Percentiles rank a stretch among this genome's conserved stretches.
Conservation (phyloP, 1,139 yeast genomes). For the Zygotorulaspora mrakii region DNA sequence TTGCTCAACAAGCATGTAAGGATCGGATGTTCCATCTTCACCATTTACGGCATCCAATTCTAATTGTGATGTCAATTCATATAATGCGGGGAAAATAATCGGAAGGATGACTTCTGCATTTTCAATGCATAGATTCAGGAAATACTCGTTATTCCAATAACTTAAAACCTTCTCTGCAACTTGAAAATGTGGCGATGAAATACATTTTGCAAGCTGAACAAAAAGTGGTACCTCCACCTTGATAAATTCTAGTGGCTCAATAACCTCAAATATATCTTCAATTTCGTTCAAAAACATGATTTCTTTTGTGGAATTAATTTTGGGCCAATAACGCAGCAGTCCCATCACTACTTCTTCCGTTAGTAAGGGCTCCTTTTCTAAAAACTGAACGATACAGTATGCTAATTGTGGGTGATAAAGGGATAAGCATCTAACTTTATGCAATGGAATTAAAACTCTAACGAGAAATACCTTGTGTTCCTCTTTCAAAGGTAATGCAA, state of each 20-base stretch:
- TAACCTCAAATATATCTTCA: conserved; percentile 93
- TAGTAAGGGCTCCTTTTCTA: conserved; percentile 86
- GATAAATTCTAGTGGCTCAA: conserved; percentile 88
- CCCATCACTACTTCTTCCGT: conserved; percentile 97
- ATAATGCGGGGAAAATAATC: conserved; percentile 83
- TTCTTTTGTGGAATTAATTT: conserved; percentile 90
- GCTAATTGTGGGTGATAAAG: conserved; percentile 95
- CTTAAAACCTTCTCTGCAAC: conserved; percentile 93
- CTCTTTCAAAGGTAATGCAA: conserved; percentile 93
- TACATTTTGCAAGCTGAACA: conserved; percentile 91
- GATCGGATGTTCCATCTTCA: conserved; percentile 38
- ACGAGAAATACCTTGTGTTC: conserved; percentile 91
- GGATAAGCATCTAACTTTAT: conserved; percentile 82
- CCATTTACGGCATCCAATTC: conserved; percentile 42
- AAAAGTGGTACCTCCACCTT: conserved; percentile 91
- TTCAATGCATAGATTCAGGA: conserved; percentile 83
- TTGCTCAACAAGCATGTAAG: conserved; percentile 38
- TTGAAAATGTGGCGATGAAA: conserved; percentile 93
- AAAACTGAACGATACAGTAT: conserved; percentile 92
- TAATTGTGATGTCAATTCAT: conserved; percentile 63
- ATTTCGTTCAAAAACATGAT: conserved; percentile 93
- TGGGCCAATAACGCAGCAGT: conserved; percentile 92
- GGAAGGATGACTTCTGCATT: conserved; percentile 90
- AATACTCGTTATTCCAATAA: conserved; percentile 93
- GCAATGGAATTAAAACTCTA: conserved; percentile 87